Evolutionary conservation across 208 protist genomes (phyloP).

Genomic region (Acanthamoeba royreba): DNA sequence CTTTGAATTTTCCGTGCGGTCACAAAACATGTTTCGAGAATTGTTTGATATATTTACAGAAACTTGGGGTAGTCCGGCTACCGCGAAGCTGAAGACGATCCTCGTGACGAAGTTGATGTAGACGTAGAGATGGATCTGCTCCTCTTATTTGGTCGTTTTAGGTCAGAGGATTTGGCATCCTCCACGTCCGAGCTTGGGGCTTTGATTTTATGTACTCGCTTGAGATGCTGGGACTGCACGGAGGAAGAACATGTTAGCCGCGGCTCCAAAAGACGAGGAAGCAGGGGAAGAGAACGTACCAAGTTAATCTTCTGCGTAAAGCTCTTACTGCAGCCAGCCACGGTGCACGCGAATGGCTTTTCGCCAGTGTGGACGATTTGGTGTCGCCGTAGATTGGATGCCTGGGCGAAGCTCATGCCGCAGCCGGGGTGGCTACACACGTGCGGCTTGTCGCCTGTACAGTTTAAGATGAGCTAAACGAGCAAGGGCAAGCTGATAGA

Average conservation of each 20-base stretch:
- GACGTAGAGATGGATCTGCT: not conserved
- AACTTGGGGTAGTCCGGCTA: too few relatives aligned
- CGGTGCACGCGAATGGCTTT: not conserved
- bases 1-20: too few relatives aligned
- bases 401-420: constrained; percentile 24
- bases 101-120: not conserved
- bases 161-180: not conserved
- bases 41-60: too few relatives aligned
- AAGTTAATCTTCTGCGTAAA: constrained; percentile 27
- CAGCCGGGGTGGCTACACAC: not conserved
- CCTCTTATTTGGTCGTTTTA: not conserved
- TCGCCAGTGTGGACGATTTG: constrained; percentile 17
- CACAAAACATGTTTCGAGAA: too few relatives aligned
- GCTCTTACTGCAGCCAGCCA: not conserved
- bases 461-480: too few relatives aligned
- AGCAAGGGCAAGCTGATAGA: not conserved
- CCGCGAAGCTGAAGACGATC: too few relatives aligned
- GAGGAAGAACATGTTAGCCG: too few relatives aligned
- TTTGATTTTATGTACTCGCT: not conserved
- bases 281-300: not conserved
- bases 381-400: constrained; percentile 11
- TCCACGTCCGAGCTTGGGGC: not conserved
- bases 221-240: not conserved
- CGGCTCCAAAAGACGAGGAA: too few relatives aligned
- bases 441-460: not conserved